Evolutionary conservation across 2,329 filamentous ascomycete genomes (phyloP).

Genomic region (Sporothrix dimorphospora): DNA sequence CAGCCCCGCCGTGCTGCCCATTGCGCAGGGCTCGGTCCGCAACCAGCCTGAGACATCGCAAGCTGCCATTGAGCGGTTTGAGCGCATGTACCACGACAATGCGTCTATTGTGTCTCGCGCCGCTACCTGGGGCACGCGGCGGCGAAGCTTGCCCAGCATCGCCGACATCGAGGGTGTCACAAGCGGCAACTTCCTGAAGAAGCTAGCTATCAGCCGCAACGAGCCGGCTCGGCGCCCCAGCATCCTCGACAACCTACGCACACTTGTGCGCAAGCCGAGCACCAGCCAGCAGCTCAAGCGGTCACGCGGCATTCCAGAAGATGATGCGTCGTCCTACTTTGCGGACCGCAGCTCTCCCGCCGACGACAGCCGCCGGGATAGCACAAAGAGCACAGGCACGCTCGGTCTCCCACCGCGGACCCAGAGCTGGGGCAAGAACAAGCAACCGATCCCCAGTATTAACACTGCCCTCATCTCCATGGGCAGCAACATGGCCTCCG

Average conservation of each 20-base stretch:
- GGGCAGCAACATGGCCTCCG: constrained; percentile 57
- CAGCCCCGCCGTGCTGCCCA: constrained; percentile 51
- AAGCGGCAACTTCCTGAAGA: constrained; percentile 66
- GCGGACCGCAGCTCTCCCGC: constrained; percentile 37
- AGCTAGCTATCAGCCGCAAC: constrained; percentile 57
- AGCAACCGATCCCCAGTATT: constrained; percentile 58
- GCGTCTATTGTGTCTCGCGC: constrained; percentile 64
- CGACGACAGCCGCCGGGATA: constrained; percentile 36
- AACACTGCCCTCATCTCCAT: constrained; percentile 62
- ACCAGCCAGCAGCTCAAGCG: constrained; percentile 51
- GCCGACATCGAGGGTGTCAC: constrained; percentile 62
- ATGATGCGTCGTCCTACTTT: constrained; percentile 40
- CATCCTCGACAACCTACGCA: constrained; percentile 56
- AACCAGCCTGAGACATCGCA: constrained; percentile 56
- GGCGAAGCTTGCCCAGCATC: constrained; percentile 64
- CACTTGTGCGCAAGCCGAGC: constrained; percentile 56
- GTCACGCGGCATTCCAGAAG: constrained; percentile 46
- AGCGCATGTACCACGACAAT: constrained; percentile 57
- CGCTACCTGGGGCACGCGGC: constrained; percentile 71
- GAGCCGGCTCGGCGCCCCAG: constrained; percentile 52
- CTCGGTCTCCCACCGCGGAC: constrained; percentile 57
- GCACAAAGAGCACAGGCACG: constrained; percentile 49
- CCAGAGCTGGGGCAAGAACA: constrained; percentile 53
- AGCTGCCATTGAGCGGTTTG: constrained; percentile 57
- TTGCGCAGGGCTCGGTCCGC: constrained; percentile 42